Evolutionary conservation across 2,329 filamentous ascomycete genomes (phyloP).

Genomic region (Trichoderma semiorbis): DNA sequence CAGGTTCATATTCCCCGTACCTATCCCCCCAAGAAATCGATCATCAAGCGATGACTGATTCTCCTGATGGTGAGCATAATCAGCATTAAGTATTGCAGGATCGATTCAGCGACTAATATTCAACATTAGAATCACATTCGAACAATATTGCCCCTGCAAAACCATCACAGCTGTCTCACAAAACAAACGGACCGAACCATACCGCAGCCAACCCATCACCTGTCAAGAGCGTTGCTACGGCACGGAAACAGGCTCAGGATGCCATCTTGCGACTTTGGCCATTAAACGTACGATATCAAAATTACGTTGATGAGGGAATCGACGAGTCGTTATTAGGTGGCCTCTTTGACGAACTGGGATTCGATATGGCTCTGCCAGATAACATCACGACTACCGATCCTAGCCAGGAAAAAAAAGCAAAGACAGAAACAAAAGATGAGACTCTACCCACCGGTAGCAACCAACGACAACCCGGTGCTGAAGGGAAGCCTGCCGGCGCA

Average conservation of each 20-base stretch:
- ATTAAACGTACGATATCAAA: constrained; percentile 68
- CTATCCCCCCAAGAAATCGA: constrained; percentile 49
- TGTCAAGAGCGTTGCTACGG: constrained; percentile 32
- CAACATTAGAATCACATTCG: neutral
- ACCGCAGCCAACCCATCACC: neutral
- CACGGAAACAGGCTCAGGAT: constrained; percentile 58
- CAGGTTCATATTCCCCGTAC: constrained; percentile 51
- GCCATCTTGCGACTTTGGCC: constrained; percentile 63
- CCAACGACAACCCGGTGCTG: neutral
- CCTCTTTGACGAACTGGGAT: constrained; percentile 66
- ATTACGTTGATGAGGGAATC: constrained; percentile 71
- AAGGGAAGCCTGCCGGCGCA: neutral
- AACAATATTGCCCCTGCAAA: neutral
- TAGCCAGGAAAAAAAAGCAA: neutral
- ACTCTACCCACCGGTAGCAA: neutral
- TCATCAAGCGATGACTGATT: neutral
- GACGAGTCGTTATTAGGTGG: constrained; percentile 58
- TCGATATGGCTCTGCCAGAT: constrained; percentile 39
- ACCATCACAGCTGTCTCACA: neutral
- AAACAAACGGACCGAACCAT: neutral
- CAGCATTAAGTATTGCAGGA: neutral
- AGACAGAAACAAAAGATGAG: neutral
- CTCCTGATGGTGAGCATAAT: neutral
- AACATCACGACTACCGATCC: neutral
- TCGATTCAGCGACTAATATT: neutral